Evolutionary conservation across 306 rosid genomes (phyloP).

Genomic region (Cucumis hystrix): DNA sequence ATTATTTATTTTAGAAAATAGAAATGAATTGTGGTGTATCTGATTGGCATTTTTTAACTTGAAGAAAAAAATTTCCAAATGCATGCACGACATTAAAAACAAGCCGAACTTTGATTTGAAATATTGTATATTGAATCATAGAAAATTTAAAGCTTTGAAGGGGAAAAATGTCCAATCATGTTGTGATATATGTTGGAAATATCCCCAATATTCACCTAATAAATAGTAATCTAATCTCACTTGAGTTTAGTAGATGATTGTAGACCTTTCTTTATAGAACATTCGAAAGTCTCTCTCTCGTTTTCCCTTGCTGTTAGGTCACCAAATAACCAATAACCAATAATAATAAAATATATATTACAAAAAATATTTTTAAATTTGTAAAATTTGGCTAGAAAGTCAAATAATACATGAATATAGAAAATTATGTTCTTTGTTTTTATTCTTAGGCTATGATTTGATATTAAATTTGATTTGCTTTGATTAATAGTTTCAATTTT

Average conservation of each 20-base stretch:
- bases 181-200: neutral
- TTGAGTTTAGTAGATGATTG: neutral
- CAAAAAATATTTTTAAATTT: too few relatives aligned
- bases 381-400: neutral
- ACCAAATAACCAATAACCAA: neutral
- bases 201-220: neutral
- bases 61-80: neutral
- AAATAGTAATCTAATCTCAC: neutral
- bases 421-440: too few relatives aligned
- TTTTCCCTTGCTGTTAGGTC: slow-evolving; percentile 8
- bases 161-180: neutral
- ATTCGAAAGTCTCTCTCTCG: neutral
- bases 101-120: neutral
- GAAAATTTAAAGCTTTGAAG: neutral
- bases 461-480: too few relatives aligned
- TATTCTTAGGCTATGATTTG: too few relatives aligned
- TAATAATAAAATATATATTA: too few relatives aligned
- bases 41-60: neutral
- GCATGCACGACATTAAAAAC: neutral
- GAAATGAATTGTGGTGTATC: neutral
- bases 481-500: too few relatives aligned
- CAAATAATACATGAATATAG: too few relatives aligned
- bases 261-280: neutral
- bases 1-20: too few relatives aligned
- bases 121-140: neutral